These are phyloP conservation scores for Spongispora temasekensis DNA, from an alignment of 1,284 basidiomycete species.

Conservation along the genomic window DNA sequence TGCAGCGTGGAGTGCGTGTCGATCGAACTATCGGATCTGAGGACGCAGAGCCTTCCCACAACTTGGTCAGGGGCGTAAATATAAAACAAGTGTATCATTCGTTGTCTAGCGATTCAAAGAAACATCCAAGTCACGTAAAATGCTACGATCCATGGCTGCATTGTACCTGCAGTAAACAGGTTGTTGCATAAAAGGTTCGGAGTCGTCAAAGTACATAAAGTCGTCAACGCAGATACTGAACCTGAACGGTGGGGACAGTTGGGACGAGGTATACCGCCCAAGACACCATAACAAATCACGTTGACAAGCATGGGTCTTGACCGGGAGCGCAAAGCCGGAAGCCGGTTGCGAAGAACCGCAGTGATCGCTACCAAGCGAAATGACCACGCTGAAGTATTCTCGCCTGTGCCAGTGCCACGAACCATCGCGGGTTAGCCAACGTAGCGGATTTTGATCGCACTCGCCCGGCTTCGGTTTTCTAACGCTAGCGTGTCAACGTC, in stretches of 20 bases:
- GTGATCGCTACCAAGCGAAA: constrained; percentile 27
- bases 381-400: constrained; percentile 21
- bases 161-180: constrained; percentile 12
- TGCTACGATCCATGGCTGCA: constrained; percentile 11
- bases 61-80: too few species aligned
- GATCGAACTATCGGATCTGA: neutral
- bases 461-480: constrained; percentile 63
- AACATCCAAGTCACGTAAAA: constrained; percentile 8
- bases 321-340: constrained; percentile 22
- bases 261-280: constrained; percentile 14
- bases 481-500: constrained; percentile 46
- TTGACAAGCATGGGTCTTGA: constrained; percentile 20
- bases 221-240: constrained; percentile 25
- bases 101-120: constrained; percentile 4
- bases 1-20: too few species aligned
- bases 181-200: constrained; percentile 11
- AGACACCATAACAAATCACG: constrained; percentile 14
- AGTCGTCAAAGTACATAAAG: constrained; percentile 32
- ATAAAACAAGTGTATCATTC: constrained; percentile 6
- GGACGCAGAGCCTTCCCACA: too few species aligned
- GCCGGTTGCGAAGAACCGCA: constrained; percentile 25
- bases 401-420: constrained; percentile 13
- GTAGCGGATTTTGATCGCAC: constrained; percentile 72
- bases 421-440: constrained; percentile 47
- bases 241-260: constrained; percentile 15